A percentile compares a stretch with the other conserved stretches of the same genome.
These are phyloP conservation scores for Albophoma yamanashiensis DNA, from an alignment of 2,329 filamentous ascomycete species.

Conservation along the genomic window DNA sequence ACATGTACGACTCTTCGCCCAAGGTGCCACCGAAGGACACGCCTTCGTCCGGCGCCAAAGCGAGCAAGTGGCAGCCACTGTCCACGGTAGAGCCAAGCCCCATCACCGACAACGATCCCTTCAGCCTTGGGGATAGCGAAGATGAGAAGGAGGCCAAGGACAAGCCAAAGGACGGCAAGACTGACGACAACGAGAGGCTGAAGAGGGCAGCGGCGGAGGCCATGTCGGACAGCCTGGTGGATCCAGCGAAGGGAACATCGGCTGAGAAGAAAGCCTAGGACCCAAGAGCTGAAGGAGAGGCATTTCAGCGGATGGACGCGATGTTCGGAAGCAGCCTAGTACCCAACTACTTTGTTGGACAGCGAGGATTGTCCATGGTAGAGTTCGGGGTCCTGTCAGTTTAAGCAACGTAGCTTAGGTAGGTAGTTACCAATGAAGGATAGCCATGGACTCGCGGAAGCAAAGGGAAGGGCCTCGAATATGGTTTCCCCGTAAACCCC, in stretches of 20 bases:
- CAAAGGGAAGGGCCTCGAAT: neutral
- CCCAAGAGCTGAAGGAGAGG: neutral
- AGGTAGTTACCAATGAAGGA: neutral
- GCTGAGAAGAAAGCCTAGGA: slow-evolving; percentile 23
- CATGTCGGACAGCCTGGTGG: slow-evolving; percentile 45
- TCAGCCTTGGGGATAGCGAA: slow-evolving; percentile 91
- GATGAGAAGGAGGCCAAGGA: slow-evolving; percentile 60
- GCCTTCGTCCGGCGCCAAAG: slow-evolving; percentile 43
- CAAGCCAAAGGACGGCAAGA: slow-evolving; percentile 43
- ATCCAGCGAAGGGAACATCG: slow-evolving; percentile 21
- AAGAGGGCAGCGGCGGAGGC: slow-evolving; percentile 56
- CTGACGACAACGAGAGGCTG: slow-evolving; percentile 49
- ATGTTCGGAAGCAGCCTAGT: neutral
- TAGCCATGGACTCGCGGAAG: neutral
- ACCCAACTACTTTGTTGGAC: neutral
- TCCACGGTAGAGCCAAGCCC: slow-evolving; percentile 73
- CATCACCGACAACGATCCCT: slow-evolving; percentile 85
- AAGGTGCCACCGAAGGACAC: slow-evolving; percentile 41
- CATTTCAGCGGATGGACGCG: neutral
- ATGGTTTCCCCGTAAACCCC: neutral
- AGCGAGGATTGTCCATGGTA: neutral
- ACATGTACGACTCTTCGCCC: slow-evolving; percentile 58
- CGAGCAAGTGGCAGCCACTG: slow-evolving; percentile 95
- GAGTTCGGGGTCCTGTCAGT: neutral
- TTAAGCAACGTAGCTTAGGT: too few relatives aligned